Percentiles rank a stretch among this genome's conserved stretches.
phyloP scores from a whole-genome alignment of 169 alveolate genomes.

The Cryptosporidium tyzzeri region DNA sequence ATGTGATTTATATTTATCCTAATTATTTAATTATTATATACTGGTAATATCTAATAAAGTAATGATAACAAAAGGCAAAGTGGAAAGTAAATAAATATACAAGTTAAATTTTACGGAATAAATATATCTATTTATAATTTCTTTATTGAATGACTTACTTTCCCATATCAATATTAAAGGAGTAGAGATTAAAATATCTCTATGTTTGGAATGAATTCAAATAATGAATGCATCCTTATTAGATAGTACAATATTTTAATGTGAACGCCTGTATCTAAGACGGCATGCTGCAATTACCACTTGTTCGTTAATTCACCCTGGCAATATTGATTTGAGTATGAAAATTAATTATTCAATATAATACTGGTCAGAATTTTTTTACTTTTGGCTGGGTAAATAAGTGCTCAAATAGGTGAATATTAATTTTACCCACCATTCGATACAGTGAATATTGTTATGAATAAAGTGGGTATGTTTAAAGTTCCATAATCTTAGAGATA shows the following conservation, averaged over 20 bases:
- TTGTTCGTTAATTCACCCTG: conserved; percentile 73
- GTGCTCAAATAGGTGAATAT: neutral
- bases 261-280: conserved; percentile 70
- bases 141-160: neutral
- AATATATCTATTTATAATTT: too few relatives aligned
- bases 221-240: neutral
- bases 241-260: neutral
- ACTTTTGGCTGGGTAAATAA: neutral
- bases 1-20: too few relatives aligned
- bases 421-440: neutral
- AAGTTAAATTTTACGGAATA: neutral
- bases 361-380: neutral
- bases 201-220: neutral
- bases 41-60: neutral
- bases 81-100: too few relatives aligned
- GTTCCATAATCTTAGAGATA: conserved; percentile 2
- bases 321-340: conserved; percentile 17
- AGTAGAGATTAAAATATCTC: neutral
- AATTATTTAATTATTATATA: too few relatives aligned
- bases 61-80: too few relatives aligned
- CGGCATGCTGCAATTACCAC: conserved; percentile 32
- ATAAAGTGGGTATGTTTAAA: neutral
- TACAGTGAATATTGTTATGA: too few relatives aligned
- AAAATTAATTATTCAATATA: neutral
- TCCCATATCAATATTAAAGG: neutral